phyloP scores from a whole-genome alignment of 139 green algal genomes.

The Haematococcus sp. region DNA sequence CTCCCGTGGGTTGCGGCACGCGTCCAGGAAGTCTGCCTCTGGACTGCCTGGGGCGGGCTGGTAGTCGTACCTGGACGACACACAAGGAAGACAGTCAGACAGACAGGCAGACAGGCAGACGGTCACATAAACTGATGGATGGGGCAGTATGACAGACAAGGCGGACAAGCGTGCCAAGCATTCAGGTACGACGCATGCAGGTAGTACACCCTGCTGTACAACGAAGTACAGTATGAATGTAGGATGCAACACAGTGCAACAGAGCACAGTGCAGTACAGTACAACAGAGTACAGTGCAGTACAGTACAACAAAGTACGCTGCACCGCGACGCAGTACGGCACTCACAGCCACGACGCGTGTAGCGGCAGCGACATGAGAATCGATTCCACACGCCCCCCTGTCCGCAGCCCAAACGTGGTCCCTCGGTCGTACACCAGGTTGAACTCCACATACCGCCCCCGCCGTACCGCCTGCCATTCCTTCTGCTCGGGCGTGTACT shows the following conservation, averaged over 20 bases:
- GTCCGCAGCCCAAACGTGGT: constrained; percentile 99
- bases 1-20: constrained; percentile 72
- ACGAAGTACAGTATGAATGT: no score
- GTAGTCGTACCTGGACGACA: constrained; percentile 92
- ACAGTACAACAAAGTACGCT: neutral
- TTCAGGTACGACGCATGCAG: neutral
- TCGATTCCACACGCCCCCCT: constrained; percentile 95
- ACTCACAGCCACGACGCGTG: constrained; percentile 31
- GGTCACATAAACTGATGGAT: no score
- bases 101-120: constrained; percentile 61
- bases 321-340: neutral
- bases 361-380: constrained; percentile 87
- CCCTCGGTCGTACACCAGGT: constrained; percentile 81
- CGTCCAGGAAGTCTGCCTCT: constrained; percentile 87
- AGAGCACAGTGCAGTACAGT: no score
- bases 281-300: no score
- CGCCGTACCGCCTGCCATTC: constrained; percentile 92
- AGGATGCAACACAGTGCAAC: no score
- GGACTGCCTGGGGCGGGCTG: constrained; percentile 60
- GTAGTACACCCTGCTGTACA: no score
- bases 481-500: constrained; percentile 88
- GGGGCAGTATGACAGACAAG: neutral
- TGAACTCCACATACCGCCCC: constrained; percentile 98
- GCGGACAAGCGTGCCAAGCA: neutral
- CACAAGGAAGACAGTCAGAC: no score